Evolutionary conservation across 2,329 filamentous ascomycete species (phyloP), one percentile per base, ranked within the genome.

Genomic region (Stromatinia cepivora): DNA sequence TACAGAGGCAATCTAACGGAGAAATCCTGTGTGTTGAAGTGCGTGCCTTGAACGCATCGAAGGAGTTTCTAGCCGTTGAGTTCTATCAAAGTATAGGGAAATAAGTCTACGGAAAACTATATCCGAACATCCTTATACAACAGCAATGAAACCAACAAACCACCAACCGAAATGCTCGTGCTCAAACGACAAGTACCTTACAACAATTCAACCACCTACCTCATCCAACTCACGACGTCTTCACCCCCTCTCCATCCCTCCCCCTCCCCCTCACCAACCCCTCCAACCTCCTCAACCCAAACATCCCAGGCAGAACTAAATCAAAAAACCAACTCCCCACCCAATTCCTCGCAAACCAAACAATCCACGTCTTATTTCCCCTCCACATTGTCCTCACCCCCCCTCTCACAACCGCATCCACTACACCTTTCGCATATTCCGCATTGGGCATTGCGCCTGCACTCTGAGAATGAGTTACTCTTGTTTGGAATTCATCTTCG

Each of bases 261-360:
- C 17, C 57, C 45, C 62, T 52, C 46, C 17, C 39, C 28, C 46
- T 59, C 56, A 61, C 57, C 65, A 70, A 70, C 50, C 25, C 68
- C 56, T 72, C 54, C 58, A 76, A 66, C 56, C 46, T 65, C 69
- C 36, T 69, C 69, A 76, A 71, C 53, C 67, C 75, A 72, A 76
- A 75, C 72, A 74, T 77, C 56, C 71, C 56, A 56, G 75, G 73
- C 61, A 77, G n/a, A 3, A 73, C 22, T 67, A 58, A 53, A 72
- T 76, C 75, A 69, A 76, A 77, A 4, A 72, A 13, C 75, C 74
- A 75, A 11, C 64, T 64, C 11, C 75, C 74, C 15, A 73, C 15
- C 68, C 70, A 75, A 53, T 69, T 70, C 59, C 64, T 69, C 36
- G 56, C 70, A 58, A 74, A 75, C 72, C 72, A 74, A 69, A 76